Conservation (phyloP, 2,329 filamentous ascomycete genomes). For the Didymella arachidicola region DNA sequence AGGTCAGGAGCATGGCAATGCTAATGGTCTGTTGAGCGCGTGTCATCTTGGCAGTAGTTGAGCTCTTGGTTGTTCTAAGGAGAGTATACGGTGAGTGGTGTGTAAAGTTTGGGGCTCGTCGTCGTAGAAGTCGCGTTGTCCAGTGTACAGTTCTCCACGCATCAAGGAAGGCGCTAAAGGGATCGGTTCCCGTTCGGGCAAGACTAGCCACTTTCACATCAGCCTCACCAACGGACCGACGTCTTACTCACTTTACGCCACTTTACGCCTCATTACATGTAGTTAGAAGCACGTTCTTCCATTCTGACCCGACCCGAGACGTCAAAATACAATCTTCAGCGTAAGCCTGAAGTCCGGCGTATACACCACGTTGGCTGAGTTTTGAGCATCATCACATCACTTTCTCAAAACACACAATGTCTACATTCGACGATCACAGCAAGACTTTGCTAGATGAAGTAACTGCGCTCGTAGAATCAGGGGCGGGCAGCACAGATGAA, state of each 20-base stretch:
- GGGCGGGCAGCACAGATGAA: constrained; percentile 2
- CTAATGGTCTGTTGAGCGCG: constrained; percentile 93
- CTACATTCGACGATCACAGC: background rate
- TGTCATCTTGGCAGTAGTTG: constrained; percentile 72
- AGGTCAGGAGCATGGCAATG: constrained; percentile 83
- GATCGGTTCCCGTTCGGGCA: constrained; percentile 30
- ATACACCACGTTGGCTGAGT: background rate
- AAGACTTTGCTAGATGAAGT: constrained; percentile 4
- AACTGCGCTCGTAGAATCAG: constrained; percentile 2
- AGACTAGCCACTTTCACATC: constrained; percentile 27
- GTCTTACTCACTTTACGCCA: constrained; percentile 3
- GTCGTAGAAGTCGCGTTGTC: constrained; percentile 30
- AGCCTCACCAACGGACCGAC: constrained; percentile 13
- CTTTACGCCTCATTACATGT: constrained; percentile 4
- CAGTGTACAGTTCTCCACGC: constrained; percentile 39
- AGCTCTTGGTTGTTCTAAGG: constrained; percentile 19
- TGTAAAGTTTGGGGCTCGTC: constrained; percentile 18
- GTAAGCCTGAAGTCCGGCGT: background rate
- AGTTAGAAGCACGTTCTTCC: constrained; percentile 14
- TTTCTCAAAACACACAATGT: constrained; percentile 2
- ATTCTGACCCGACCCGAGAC: constrained; percentile 4
- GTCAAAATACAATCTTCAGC: too few relatives aligned
- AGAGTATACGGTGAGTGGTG: constrained; percentile 33
- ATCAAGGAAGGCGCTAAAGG: constrained; percentile 30
- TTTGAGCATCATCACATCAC: background rate